Evolutionary conservation across 306 rosid genomes (phyloP).

Genomic region (Inga laurina): DNA sequence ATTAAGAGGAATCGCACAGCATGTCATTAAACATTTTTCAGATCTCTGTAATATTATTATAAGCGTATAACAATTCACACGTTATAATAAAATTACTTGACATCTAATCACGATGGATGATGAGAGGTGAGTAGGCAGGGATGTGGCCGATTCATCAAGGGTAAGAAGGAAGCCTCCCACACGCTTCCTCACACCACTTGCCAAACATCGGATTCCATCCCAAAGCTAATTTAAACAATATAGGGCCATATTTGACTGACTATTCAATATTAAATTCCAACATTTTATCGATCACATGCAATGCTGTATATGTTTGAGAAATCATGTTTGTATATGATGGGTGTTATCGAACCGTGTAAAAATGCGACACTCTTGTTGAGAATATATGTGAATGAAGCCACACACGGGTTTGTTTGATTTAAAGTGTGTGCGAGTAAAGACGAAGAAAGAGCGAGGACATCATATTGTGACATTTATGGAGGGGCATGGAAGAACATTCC

Average conservation of each 20-base stretch:
- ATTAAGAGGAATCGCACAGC: not conserved
- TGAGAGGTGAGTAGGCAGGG: not conserved
- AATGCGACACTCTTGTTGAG: not conserved
- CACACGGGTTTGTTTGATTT: not conserved
- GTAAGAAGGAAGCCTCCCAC: slow-evolving; percentile 25
- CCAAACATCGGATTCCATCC: slow-evolving; percentile 37
- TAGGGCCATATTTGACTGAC: not conserved
- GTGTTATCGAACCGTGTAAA: not conserved
- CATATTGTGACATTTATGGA: not conserved
- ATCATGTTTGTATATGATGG: not conserved
- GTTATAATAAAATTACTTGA: not conserved
- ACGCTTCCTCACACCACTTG: slow-evolving; percentile 10
- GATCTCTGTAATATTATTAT: not conserved
- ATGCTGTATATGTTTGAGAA: not conserved
- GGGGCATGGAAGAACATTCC: slow-evolving; percentile 51
- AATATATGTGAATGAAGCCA: not conserved
- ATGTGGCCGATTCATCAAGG: slow-evolving; percentile 2
- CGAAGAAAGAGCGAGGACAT: not conserved
- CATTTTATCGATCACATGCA: not conserved
- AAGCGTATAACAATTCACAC: not conserved
- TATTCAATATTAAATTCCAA: not conserved
- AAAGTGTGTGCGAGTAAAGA: not conserved
- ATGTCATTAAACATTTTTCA: not conserved
- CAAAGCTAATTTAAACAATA: slow-evolving; percentile 10
- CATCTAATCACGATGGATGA: not conserved